These are phyloP conservation scores for Paraphaeosphaeria sporulosa DNA, from an alignment of 2,329 filamentous ascomycete genomes.

Conservation along the genomic window DNA sequence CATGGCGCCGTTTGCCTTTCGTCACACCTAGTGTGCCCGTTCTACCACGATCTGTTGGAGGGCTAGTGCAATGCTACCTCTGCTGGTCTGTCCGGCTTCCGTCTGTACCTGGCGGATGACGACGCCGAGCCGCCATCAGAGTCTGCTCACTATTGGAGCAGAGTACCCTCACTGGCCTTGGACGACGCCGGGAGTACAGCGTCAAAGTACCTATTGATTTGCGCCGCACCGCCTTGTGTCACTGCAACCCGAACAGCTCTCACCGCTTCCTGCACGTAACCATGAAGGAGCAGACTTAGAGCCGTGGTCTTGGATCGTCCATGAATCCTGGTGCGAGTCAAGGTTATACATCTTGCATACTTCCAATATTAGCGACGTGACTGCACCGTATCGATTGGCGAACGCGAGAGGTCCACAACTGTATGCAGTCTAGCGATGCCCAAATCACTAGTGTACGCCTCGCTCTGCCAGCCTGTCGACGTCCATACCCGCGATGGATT, in stretches of 20 bases:
- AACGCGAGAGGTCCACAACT: constrained; percentile 20
- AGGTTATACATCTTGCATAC: constrained; percentile 14
- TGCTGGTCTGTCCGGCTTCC: constrained; percentile 16
- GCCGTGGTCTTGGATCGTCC: constrained; percentile 30
- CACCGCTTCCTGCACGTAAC: constrained; percentile 40
- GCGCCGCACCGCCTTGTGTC: constrained; percentile 38
- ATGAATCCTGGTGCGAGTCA: constrained; percentile 1
- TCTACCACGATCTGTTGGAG: constrained; percentile 3
- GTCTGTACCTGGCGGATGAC: constrained; percentile 32
- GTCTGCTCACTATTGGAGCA: constrained; percentile 22
- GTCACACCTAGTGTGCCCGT: constrained; percentile 6
- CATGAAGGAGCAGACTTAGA: constrained; percentile 18
- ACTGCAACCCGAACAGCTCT: constrained; percentile 31
- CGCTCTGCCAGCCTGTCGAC: constrained; percentile 9
- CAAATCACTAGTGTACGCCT: constrained; percentile 19
- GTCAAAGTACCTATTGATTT: constrained; percentile 39
- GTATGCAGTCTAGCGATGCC: constrained; percentile 4
- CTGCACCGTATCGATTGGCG: constrained; percentile 30
- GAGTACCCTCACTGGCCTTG: constrained; percentile 5
- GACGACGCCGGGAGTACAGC: constrained; percentile 24
- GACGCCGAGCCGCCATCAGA: constrained; percentile 23
- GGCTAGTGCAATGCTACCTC: constrained; percentile 20
- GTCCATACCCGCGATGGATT: constrained; percentile 8
- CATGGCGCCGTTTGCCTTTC: constrained; percentile 16
- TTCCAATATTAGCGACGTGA: constrained; percentile 29